Conservation (phyloP, 257 asterid species). For the Scutellaria minor region DNA sequence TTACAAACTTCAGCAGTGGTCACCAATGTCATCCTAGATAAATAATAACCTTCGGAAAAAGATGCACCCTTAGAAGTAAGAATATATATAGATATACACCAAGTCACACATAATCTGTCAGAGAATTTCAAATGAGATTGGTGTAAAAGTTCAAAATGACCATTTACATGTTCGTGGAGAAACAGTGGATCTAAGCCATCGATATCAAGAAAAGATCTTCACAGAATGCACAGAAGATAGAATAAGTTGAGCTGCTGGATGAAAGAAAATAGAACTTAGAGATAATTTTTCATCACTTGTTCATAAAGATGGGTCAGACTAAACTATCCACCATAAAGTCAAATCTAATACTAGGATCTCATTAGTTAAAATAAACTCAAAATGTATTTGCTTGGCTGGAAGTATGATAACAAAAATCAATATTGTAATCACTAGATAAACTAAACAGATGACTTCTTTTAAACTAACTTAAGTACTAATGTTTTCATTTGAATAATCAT, state of each 20-base stretch:
- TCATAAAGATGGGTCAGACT: neutral
- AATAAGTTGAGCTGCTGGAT: neutral
- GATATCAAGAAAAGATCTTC: conserved; percentile 1
- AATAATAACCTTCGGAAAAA: conserved; percentile 33
- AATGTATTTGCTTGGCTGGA: neutral
- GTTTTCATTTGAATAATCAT: neutral
- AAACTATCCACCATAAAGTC: neutral
- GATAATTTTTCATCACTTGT: neutral
- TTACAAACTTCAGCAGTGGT: conserved; percentile 65
- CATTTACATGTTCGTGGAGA: conserved; percentile 6
- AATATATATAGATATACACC: neutral
- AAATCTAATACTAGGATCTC: conserved; percentile 17
- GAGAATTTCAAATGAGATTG: neutral
- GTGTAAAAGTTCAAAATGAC: conserved; percentile 10
- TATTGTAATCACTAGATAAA: neutral
- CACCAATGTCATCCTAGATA: conserved; percentile 52
- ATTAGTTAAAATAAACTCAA: neutral
- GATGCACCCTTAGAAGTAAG: conserved; percentile 1
- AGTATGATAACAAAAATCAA: neutral
- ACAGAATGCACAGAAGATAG: neutral
- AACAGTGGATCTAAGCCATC: conserved; percentile 6
- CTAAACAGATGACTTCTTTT: neutral
- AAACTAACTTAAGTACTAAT: neutral
- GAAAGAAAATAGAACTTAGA: neutral
- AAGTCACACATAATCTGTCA: neutral